Conservation (phyloP, 306 rosid species). For the Medicago ruthenica region DNA sequence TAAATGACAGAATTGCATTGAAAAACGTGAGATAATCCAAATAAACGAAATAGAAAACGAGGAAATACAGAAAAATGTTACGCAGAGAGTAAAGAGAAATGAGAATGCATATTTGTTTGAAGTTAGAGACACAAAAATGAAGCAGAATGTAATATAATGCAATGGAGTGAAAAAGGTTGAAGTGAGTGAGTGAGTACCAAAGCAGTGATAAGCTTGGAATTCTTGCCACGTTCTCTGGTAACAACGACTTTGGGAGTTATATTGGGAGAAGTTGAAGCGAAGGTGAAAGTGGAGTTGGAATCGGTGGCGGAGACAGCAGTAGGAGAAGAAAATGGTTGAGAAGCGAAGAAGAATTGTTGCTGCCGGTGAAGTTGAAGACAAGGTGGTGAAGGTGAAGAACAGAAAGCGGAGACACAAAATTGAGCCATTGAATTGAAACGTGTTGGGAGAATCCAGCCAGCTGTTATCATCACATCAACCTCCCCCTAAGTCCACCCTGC, state of each 20-base stretch:
- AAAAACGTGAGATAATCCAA: too few relatives aligned
- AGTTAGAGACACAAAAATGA: too few relatives aligned
- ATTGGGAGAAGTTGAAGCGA: conserved; percentile 40
- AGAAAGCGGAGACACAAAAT: conserved; percentile 50
- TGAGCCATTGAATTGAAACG: conserved; percentile 74
- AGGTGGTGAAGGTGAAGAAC: conserved; percentile 29
- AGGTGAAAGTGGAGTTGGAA: conserved; percentile 39
- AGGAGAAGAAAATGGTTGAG: conserved; percentile 41
- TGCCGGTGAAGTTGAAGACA: conserved; percentile 58
- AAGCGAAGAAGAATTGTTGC: conserved; percentile 38
- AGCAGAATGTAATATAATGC: not conserved
- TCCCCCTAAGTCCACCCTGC: not conserved
- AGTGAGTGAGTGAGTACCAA: conserved; percentile 55
- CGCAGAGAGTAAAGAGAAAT: too few relatives aligned
- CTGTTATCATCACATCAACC: too few relatives aligned
- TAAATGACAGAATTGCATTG: too few relatives aligned
- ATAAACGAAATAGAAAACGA: too few relatives aligned
- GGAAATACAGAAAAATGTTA: too few relatives aligned
- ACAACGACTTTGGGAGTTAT: conserved; percentile 70
- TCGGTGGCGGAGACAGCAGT: conserved; percentile 47
- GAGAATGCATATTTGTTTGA: too few relatives aligned
- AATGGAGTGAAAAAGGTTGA: not conserved
- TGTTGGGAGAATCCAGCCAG: conserved; percentile 48
- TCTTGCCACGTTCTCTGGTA: conserved; percentile 98
- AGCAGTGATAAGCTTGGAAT: conserved; percentile 81